Conservation (phyloP, 1,139 yeast species). For the Blastobotrys indianensis region DNA sequence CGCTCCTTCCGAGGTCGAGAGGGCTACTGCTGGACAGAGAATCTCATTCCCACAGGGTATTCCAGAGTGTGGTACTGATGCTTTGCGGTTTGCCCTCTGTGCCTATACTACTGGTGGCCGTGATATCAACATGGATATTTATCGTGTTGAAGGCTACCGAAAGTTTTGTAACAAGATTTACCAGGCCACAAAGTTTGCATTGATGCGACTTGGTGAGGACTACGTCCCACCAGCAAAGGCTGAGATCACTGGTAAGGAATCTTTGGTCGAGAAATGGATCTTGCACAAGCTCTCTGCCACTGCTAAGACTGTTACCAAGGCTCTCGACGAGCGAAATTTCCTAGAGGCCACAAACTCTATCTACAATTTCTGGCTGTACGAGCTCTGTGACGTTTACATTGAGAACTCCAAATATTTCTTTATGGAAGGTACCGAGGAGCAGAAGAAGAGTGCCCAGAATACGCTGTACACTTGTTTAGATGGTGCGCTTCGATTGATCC, state of each 20-base stretch:
- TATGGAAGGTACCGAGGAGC: constrained; percentile 80
- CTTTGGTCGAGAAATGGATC: constrained; percentile 95
- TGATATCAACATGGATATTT: constrained; percentile 91
- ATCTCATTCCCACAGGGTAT: constrained; percentile 93
- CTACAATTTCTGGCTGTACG: constrained; percentile 90
- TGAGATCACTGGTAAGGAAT: constrained; percentile 68
- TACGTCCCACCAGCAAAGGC: constrained; percentile 68
- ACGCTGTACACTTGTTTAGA: constrained; percentile 91
- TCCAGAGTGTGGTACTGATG: constrained; percentile 99
- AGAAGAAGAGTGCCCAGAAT: constrained; percentile 85
- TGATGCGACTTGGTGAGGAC: constrained; percentile 87
- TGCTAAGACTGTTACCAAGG: constrained; percentile 56
- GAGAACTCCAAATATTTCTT: constrained; percentile 93
- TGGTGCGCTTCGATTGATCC: constrained; percentile 84
- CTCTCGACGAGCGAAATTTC: constrained; percentile 81
- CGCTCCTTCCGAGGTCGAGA: constrained; percentile 82
- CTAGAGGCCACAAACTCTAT: constrained; percentile 79
- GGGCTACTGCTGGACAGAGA: constrained; percentile 84
- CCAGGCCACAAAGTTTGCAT: constrained; percentile 96
- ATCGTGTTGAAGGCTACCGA: constrained; percentile 98
- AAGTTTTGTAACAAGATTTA: constrained; percentile 98
- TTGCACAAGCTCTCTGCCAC: constrained; percentile 76
- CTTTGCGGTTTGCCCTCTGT: constrained; percentile 94
- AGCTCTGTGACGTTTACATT: constrained; percentile 94
- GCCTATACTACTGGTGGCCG: constrained; percentile 99